phyloP scores from a whole-genome alignment of 2,329 filamentous ascomycete species.

The Diaporthe capsici region DNA sequence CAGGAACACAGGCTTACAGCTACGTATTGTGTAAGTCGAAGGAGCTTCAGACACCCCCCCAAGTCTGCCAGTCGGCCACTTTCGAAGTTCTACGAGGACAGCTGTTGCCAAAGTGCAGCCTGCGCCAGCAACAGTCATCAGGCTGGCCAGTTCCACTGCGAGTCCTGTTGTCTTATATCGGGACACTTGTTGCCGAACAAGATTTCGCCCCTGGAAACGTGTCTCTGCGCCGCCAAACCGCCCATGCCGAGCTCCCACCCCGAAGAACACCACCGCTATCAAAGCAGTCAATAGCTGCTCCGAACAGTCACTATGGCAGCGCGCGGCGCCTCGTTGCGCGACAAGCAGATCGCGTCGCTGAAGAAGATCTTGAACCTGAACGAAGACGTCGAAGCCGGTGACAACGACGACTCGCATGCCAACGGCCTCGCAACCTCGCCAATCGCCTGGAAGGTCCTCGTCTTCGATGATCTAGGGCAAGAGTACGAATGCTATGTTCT shows the following conservation, averaged over 20 bases:
- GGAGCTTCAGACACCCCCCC: conserved; percentile 5
- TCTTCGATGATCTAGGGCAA: conserved; percentile 79
- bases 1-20: conserved; percentile 5
- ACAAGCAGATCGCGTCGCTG: conserved; percentile 82
- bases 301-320: conserved; percentile 57
- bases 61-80: conserved; percentile 4
- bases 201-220: conserved; percentile 17
- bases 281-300: conserved; percentile 31
- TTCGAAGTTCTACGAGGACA: conserved; percentile 16
- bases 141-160: neutral
- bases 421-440: conserved; percentile 80
- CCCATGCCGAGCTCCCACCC: conserved; percentile 37
- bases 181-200: neutral
- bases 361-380: conserved; percentile 98
- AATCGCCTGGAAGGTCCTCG: conserved; percentile 95
- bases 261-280: conserved; percentile 30
- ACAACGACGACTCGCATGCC: conserved; percentile 73
- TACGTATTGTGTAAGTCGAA: conserved; percentile 36
- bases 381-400: conserved; percentile 73
- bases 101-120: conserved; percentile 33
- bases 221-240: conserved; percentile 25
- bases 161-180: neutral
- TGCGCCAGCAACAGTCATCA: conserved; percentile 23
- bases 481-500: conserved; percentile 33
- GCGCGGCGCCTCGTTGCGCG: conserved; percentile 62